Conservation (phyloP, 176 grass and related monocot species). For the Phyllostachys edulis region DNA sequence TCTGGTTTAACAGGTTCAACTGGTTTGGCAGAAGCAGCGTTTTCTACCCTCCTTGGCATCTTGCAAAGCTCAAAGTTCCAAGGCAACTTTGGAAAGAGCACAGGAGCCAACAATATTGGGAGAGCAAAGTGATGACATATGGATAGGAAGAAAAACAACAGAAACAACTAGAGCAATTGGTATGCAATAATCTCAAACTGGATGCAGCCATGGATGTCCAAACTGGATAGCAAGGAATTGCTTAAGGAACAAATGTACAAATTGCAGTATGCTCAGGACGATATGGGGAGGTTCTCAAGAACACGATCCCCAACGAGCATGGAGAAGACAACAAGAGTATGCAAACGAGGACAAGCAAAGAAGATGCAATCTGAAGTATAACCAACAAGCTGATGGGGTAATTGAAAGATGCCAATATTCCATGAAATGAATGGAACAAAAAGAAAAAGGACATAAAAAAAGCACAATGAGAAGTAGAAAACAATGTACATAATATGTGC, state of each 20-base stretch:
- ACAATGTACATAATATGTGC: slow-evolving; percentile 23
- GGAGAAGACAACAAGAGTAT: slow-evolving; percentile 20
- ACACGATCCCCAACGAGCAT: slow-evolving; percentile 15
- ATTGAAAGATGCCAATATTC: slow-evolving; percentile 32
- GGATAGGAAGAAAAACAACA: slow-evolving; percentile 60
- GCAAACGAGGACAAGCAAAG: slow-evolving; percentile 27
- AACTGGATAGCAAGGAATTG: slow-evolving; percentile 35
- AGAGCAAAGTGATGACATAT: slow-evolving; percentile 52
- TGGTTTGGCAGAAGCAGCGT: slow-evolving; percentile 37
- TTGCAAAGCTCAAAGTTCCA: slow-evolving; percentile 61
- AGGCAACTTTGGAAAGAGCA: slow-evolving; percentile 65
- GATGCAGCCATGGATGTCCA: slow-evolving; percentile 48
- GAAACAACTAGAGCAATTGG: slow-evolving; percentile 43
- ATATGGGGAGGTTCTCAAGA: slow-evolving; percentile 25
- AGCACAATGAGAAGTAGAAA: slow-evolving; percentile 36
- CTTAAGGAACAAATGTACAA: slow-evolving; percentile 21
- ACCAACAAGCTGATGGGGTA: slow-evolving; percentile 32
- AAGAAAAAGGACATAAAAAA: slow-evolving; percentile 4
- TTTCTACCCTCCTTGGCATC: slow-evolving; percentile 65
- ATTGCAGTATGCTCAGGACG: slow-evolving; percentile 7
- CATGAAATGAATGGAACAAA: slow-evolving; percentile 29
- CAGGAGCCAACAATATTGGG: slow-evolving; percentile 49
- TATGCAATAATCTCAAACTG: slow-evolving; percentile 47
- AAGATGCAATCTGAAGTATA: slow-evolving; percentile 41
- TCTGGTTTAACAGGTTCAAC: slow-evolving; percentile 32